These are phyloP conservation scores for Closterium sp. DNA, from an alignment of 139 green algal genomes.

Conservation along the genomic window DNA sequence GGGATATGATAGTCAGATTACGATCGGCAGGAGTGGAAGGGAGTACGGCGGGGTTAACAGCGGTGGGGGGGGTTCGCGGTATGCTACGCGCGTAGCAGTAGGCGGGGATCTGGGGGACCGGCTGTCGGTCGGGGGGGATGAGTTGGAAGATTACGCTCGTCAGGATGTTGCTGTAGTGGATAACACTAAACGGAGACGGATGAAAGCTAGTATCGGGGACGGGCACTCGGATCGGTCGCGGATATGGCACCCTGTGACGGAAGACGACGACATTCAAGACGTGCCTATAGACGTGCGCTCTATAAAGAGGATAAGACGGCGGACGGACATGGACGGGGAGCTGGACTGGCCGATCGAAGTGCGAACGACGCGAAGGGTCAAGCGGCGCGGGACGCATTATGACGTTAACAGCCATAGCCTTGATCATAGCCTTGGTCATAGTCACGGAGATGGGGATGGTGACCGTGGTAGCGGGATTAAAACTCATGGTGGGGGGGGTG, in stretches of 20 bases:
- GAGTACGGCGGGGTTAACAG: background rate
- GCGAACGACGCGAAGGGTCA: background rate
- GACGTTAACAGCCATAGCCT: background rate
- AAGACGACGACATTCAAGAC: background rate
- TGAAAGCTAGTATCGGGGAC: background rate
- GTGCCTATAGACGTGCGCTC: background rate
- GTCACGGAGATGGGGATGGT: background rate
- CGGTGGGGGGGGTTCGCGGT: background rate
- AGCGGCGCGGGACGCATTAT: background rate
- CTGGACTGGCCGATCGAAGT: background rate
- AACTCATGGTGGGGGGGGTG: background rate
- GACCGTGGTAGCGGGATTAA: background rate
- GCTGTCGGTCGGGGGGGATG: background rate
- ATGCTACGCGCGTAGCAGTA: background rate
- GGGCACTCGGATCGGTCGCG: background rate
- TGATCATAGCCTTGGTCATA: background rate
- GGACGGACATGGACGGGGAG: background rate
- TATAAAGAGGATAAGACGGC: background rate
- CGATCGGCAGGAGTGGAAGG: background rate
- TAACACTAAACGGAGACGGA: background rate
- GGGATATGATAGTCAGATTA: background rate
- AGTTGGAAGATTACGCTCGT: background rate
- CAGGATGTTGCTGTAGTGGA: background rate
- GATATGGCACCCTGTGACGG: background rate
- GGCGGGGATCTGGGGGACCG: background rate